These are phyloP conservation scores for Citeromyces hawaiiensis DNA, from an alignment of 1,139 yeast species.

Conservation along the genomic window DNA sequence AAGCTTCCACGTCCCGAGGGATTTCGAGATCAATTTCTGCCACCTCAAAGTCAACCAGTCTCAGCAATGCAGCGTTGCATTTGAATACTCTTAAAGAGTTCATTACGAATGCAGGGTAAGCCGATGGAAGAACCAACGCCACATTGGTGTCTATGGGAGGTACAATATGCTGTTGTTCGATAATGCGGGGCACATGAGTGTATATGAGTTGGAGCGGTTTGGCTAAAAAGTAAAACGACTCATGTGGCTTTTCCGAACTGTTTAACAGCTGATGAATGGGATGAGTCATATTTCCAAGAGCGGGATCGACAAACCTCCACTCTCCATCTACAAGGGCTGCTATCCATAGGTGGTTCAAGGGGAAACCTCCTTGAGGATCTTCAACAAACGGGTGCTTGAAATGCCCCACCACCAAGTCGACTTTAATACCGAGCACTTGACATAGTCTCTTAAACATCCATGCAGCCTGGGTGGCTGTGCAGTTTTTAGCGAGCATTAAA, in stretches of 20 bases:
- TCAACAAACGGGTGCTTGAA: slow-evolving; percentile 48
- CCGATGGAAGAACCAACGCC: slow-evolving; percentile 72
- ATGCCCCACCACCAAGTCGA: slow-evolving; percentile 73
- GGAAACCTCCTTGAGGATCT: slow-evolving; percentile 20
- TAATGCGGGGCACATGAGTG: slow-evolving; percentile 76
- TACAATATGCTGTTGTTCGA: slow-evolving; percentile 69
- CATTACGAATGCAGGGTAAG: slow-evolving; percentile 67
- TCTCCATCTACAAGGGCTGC: slow-evolving; percentile 63
- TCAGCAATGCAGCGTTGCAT: slow-evolving; percentile 67
- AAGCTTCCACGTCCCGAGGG: slow-evolving; percentile 57
- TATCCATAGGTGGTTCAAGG: slow-evolving; percentile 81
- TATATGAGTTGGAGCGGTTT: slow-evolving; percentile 65
- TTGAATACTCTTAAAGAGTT: slow-evolving; percentile 45
- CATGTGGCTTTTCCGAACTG: slow-evolving; percentile 15
- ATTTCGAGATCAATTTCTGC: slow-evolving; percentile 66
- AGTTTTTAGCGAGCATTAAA: slow-evolving; percentile 23
- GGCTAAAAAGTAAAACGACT: slow-evolving; percentile 54
- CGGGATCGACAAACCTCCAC: slow-evolving; percentile 67
- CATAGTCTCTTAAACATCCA: slow-evolving; percentile 66
- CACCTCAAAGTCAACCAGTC: slow-evolving; percentile 60
- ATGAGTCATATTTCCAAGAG: slow-evolving; percentile 43
- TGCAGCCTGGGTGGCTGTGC: slow-evolving; percentile 65
- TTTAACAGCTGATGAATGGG: slow-evolving; percentile 18
- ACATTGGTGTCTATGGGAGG: slow-evolving; percentile 75
- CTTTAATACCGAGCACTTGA: slow-evolving; percentile 53